Percentiles rank a stretch among this genome's conserved stretches.
Conservation (phyloP, 1,284 basidiomycete species). For the Abortiporus biennis region DNA sequence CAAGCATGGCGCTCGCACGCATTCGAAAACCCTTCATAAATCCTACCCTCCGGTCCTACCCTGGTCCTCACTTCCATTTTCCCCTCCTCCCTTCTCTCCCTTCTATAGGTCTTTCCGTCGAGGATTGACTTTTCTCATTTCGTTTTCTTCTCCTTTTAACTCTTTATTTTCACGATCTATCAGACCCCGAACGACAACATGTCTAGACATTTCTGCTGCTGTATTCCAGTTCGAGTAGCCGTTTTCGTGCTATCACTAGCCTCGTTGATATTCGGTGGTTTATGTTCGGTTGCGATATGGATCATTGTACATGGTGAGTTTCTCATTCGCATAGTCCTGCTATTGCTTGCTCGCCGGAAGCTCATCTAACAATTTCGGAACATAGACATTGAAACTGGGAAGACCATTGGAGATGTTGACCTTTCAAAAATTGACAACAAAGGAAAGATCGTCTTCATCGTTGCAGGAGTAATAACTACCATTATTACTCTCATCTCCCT, state of each 20-base stretch:
- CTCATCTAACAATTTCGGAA: not conserved
- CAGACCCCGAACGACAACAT: too few species aligned
- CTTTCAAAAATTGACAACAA: conserved; percentile 18
- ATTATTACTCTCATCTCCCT: conserved; percentile 41
- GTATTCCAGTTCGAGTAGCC: conserved; percentile 53
- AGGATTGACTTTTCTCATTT: too few species aligned
- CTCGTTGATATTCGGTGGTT: conserved; percentile 33
- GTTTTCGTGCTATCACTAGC: conserved; percentile 51
- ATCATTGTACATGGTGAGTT: conserved; percentile 20
- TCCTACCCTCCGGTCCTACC: too few species aligned
- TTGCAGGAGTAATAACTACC: conserved; percentile 41
- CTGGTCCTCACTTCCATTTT: too few species aligned
- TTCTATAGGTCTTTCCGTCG: too few species aligned
- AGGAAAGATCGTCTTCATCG: conserved; percentile 35
- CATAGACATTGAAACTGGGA: conserved; percentile 16
- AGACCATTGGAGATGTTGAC: conserved; percentile 15
- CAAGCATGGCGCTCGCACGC: too few species aligned
- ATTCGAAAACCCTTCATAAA: too few species aligned
- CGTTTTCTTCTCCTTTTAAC: too few species aligned
- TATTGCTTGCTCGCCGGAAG: conserved; percentile 11
- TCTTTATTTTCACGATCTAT: too few species aligned
- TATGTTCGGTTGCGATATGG: conserved; percentile 40
- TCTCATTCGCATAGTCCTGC: conserved; percentile 26
- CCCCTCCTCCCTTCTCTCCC: too few species aligned
- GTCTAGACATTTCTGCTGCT: conserved; percentile 46